Conservation (phyloP, 108 stramenopile species). For the Cyclotella sp. region DNA sequence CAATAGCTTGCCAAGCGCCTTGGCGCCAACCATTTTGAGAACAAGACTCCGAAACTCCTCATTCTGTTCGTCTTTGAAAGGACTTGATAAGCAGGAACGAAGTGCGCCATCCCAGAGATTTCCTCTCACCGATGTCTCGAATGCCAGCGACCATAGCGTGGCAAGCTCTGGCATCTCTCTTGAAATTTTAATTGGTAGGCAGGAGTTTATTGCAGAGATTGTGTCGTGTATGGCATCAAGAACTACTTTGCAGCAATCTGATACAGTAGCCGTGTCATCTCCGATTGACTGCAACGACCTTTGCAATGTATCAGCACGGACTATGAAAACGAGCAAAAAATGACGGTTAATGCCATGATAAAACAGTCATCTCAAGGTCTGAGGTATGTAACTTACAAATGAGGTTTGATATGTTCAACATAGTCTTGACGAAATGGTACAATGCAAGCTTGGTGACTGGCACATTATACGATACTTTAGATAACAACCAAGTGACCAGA, state of each 20-base stretch:
- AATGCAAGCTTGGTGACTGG: background rate
- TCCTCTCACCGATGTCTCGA: constrained; percentile 60
- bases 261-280: background rate
- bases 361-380: background rate
- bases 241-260: constrained; percentile 19
- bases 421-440: constrained; percentile 28
- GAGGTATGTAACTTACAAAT: constrained; percentile 1
- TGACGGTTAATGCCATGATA: background rate
- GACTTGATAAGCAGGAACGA: constrained; percentile 63
- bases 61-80: constrained; percentile 38
- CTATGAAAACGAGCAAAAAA: background rate
- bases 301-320: constrained; percentile 40
- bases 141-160: constrained; percentile 65
- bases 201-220: constrained; percentile 29
- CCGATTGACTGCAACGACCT: constrained; percentile 26
- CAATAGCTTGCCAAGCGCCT: constrained; percentile 67
- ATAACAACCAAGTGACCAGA: constrained; percentile 5
- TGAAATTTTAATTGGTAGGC: constrained; percentile 13
- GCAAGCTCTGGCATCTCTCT: constrained; percentile 59
- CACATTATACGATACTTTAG: background rate
- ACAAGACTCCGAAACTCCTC: constrained; percentile 64
- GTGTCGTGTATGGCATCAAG: constrained; percentile 37
- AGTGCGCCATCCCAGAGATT: constrained; percentile 74
- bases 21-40: constrained; percentile 77
- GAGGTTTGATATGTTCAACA: constrained; percentile 42